Conservation (phyloP, 192 early-diverging fungal species). For the Diversispora eburnea region DNA sequence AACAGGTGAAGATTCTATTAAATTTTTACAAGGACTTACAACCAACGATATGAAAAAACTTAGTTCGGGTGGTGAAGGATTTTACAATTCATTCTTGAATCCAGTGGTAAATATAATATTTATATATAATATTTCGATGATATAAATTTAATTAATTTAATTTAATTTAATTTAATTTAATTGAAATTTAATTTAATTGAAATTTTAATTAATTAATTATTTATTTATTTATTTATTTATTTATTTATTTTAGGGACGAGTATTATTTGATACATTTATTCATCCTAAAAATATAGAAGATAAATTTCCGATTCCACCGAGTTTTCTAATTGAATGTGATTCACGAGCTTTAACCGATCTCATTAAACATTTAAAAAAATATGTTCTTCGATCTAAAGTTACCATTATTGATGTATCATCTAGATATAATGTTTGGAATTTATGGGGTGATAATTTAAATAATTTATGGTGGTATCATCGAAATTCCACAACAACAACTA, state of each 20-base stretch:
- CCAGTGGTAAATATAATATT: constrained; percentile 73
- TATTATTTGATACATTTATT: constrained; percentile 87
- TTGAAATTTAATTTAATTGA: no score
- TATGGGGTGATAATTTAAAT: constrained; percentile 63
- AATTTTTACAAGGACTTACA: constrained; percentile 88
- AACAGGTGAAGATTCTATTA: constrained; percentile 66
- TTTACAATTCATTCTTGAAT: constrained; percentile 77
- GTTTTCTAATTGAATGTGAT: constrained; percentile 77
- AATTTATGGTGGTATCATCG: constrained; percentile 32
- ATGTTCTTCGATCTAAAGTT: constrained; percentile 76
- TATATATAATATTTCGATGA: no score
- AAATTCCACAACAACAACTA: constrained; percentile 4
- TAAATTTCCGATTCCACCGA: constrained; percentile 63
- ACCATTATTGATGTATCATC: constrained; percentile 61
- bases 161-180: no score
- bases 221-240: not conserved
- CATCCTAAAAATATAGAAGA: constrained; percentile 63
- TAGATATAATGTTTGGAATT: constrained; percentile 64
- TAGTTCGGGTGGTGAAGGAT: constrained; percentile 67
- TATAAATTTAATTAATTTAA: no score
- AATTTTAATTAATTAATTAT: no score
- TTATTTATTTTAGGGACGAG: constrained; percentile 60
- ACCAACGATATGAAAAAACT: constrained; percentile 82
- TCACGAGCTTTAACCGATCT: constrained; percentile 49
- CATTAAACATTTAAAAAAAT: constrained; percentile 67